Evolutionary conservation across 768 basidiomycete species (phyloP).

Genomic region (Hericium erinaceus): DNA sequence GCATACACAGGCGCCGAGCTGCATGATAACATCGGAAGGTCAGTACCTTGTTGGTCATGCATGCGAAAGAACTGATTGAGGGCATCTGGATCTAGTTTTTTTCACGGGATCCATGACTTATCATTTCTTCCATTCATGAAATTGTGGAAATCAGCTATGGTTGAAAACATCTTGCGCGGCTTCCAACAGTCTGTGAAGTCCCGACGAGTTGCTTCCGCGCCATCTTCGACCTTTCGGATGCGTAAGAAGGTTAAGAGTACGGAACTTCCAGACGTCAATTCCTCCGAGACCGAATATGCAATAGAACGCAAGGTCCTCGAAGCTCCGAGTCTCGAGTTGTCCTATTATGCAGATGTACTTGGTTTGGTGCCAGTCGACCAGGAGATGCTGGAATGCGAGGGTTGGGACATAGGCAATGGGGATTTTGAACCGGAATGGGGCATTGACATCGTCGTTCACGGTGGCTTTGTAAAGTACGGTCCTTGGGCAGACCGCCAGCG

Average conservation of each 20-base stretch:
- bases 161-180: constrained; percentile 1
- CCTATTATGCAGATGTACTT: constrained; percentile 81
- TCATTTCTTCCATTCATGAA: constrained; percentile 9
- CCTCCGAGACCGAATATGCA: constrained; percentile 68
- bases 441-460: constrained; percentile 70
- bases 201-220: not conserved
- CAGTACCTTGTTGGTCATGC: not conserved
- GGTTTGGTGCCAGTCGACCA: constrained; percentile 53
- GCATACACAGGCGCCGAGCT: constrained; percentile 52
- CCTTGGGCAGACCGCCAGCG: constrained; percentile 97
- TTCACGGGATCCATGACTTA: constrained; percentile 7
- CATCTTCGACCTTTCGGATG: constrained; percentile 9
- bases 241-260: too few species aligned
- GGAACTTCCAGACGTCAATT: constrained; percentile 34
- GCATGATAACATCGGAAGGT: constrained; percentile 46
- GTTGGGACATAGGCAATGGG: constrained; percentile 73
- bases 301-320: constrained; percentile 79
- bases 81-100: not conserved
- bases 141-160: constrained; percentile 9
- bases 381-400: constrained; percentile 20
- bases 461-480: constrained; percentile 75
- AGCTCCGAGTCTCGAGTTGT: constrained; percentile 64
- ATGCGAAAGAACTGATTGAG: too few species aligned
- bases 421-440: constrained; percentile 92
- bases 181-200: not conserved